Evolutionary conservation across 176 grass and related monocot species (phyloP), one percentile per base, ranked within the genome.

Genomic region (Juncus effusus): DNA sequence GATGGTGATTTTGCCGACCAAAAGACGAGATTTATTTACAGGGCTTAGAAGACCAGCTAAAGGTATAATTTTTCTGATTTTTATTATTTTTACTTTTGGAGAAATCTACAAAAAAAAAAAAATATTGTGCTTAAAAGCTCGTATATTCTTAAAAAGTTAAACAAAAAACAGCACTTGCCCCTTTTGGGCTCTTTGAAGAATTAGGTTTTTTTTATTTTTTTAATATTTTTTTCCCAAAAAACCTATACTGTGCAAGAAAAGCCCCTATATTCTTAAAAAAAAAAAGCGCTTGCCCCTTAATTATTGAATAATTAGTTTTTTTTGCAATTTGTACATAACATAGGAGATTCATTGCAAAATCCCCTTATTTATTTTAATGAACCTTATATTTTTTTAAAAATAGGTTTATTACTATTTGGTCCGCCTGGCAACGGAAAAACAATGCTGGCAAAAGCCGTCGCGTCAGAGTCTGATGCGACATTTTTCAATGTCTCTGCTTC

Each of bases 371-470:
- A 28, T 28, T 28, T 28, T 28, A 28, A 28, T 35, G 19, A 13
- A 69, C 37, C 14, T 14, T 15, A 55, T 54, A 15, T 13, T n/a
- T 38, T 3, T 40, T 38, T 38, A 2, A 4, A 45, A 56, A 5
- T 71, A 71, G 67, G 67, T 71, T 71, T 71, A 12, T 71, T 71
- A 59, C 52, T 71, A 38, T 71, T 71, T 73, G 94, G 94, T 38
- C 88, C 94, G 53, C 94, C 88, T 13, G 94, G 94, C 4, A 97
- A 92, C 75, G 94, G 94, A 44, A 97, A 97, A 89, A 92, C 88
- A 36, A 92, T 97, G 94, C 88, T 97, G 72, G 94, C 94, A 10
- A 97, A 97, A 86, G 94, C 94, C 77, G 94, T 97, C 73, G 94
- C 94, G 19, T 97, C 94, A 83, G 94, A 97, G 86, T 97, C 93